Evolutionary conservation across 805 yeast species (phyloP).

Genomic region (Lipomyces lipofer): DNA sequence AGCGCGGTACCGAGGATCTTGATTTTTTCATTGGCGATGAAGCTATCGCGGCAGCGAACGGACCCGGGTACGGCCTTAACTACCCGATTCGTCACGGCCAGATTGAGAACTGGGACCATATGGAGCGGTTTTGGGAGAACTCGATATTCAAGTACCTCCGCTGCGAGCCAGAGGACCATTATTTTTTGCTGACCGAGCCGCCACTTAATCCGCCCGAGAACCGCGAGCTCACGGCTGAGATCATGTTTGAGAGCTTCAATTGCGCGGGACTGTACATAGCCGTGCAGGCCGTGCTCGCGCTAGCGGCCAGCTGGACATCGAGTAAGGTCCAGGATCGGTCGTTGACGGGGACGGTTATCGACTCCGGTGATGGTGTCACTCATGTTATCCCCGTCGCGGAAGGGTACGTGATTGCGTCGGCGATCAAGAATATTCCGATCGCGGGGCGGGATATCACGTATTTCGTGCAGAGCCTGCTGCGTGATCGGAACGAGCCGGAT

Average conservation of each 20-base stretch:
- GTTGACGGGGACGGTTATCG: conserved; percentile 96
- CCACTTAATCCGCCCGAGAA: conserved; percentile 99
- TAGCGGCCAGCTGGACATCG: conserved; percentile 99
- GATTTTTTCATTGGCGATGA: conserved; percentile 96
- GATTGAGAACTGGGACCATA: conserved; percentile 98
- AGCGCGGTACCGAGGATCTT: conserved; percentile 89
- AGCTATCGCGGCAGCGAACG: conserved; percentile 87
- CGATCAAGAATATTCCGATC: conserved; percentile 94
- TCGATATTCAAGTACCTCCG: conserved; percentile 93
- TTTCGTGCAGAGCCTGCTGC: conserved; percentile 85
- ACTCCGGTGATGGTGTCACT: conserved; percentile 98
- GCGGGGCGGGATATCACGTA: conserved; percentile 98
- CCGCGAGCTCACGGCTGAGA: conserved; percentile 97
- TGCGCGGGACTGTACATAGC: conserved; percentile 99
- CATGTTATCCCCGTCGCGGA: conserved; percentile 98
- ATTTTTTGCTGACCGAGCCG: conserved; percentile 93
- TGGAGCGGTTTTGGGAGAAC: conserved; percentile 99
- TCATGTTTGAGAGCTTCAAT: conserved; percentile 97
- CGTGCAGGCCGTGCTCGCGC: conserved; percentile 96
- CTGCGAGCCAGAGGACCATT: conserved; percentile 99
- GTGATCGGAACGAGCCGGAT: conserved; percentile 96
- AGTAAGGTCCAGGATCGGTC: conserved; percentile 93
- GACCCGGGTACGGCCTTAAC: conserved; percentile 79
- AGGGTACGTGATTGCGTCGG: conserved; percentile 97
- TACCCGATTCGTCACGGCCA: conserved; percentile 98